Base-by-base conservation (phyloP, 139 green algal genomes). In the Chlamydomonas sp. region DNA sequence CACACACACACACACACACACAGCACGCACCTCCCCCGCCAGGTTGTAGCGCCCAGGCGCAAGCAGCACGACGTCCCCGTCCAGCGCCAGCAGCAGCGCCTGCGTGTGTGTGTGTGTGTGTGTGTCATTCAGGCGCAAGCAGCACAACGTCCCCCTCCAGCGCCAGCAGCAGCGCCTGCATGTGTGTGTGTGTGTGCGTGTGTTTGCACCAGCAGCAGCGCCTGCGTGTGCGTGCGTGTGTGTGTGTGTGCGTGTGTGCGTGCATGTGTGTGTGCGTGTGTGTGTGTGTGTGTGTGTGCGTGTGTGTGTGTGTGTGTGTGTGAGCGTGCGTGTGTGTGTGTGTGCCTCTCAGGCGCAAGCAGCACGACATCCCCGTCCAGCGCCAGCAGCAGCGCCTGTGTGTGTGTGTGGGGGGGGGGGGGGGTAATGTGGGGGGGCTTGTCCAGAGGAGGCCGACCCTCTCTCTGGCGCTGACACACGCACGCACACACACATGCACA, bases 11-110 rank as follows among this genome's bases (percentile, higher is more conserved):
- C n/a, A n/a, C n/a, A n/a, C n/a, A n/a, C n/a, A n/a, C n/a, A n/a
- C n/a, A n/a, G n/a, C n/a, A n/a, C n/a, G n/a, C n/a, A n/a, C 39
- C 36, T 39, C 58, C 0, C 8, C 65, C 31, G 22, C 16, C 67
- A 79, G 3, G 59, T 60, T 62, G 73, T 79, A 79, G 16, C 73
- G 59, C 67, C 73, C 73, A 22, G 73, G 73, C 54, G 57, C 24
- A n/a, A 79, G 73, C 58, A 79, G 60, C 43, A 79, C 57, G 26
- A 72, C n/a, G 58, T 79, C 73, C 5, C 73, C 73, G 3, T 64
- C 31, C 43, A 34, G 26, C 35, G 71, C 59, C 6, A 35, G 28
- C 10, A 64, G 43, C 73, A 72, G 67, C 43, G 71, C 57, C 35
- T 64, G 67, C 67, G 61, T 37, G 0, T 35, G 58, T 58, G 26